Evolutionary conservation across 1,139 yeast species (phyloP), one percentile per base, ranked within the genome.

Genomic region (Suhomyces kunorum): DNA sequence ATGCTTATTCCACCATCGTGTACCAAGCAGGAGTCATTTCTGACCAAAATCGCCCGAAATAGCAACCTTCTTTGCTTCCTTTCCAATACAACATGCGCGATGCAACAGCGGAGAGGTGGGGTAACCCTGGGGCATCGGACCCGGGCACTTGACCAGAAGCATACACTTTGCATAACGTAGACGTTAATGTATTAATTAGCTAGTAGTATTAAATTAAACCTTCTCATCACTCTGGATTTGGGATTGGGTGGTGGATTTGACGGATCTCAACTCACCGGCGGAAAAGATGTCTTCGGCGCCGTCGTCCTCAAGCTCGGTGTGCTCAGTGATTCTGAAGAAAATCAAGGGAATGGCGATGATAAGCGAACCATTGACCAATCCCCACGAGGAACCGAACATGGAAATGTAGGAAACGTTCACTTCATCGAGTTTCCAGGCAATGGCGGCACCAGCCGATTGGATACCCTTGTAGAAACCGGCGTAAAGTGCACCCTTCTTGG

Each of bases 391-490:
- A 9, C 66, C 80, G 51, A 78, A 79, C 62, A 78, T 58, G 39
- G 58, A 54, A 54, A 68, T 64, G 58, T 66, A 79, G 14, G 78
- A 61, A 13, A 50, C 53, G 4, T 56, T 58, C 37, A 64, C 49
- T 26, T 80, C 73, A 54, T 80, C 83, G 45, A 80, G 61, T 51
- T 81, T 63, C 84, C 85, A 80, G 8, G 74, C 76, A 43, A 80
- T 66, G 16, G 82, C 84, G 15, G 81, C 80, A 54, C 81, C 83
- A 11, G 82, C 83, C 20, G 81, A 74, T 61, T 80, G 86, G 38
- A 80, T 60, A 44, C 83, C 80, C 63, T 80, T 80, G 64, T 78
- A 80, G 59, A 76, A 76, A 33, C 84, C 83, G 32, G 80, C 81
- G 50, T 78, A 78, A 43, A 79, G 63, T 9, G 84, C 82, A 19